A percentile compares a stretch with the other conserved stretches of the same genome.
Conservation (phyloP, 2,329 filamentous ascomycete species). For the Monilinia fructigena region DNA sequence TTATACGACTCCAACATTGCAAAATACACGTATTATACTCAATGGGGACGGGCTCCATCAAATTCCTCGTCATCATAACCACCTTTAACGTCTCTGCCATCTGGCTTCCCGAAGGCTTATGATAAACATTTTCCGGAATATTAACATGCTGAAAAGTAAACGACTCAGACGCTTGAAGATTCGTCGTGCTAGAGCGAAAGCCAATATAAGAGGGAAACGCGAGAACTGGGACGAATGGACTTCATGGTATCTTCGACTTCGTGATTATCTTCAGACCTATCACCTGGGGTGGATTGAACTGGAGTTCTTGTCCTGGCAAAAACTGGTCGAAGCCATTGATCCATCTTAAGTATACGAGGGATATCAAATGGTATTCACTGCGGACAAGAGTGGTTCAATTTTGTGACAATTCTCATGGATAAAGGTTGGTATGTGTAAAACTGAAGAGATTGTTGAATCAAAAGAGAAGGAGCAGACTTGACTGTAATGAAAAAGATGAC, state of each 20-base stretch:
- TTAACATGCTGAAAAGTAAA: conserved; percentile 29
- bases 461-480: conserved; percentile 8
- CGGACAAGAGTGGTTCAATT: neutral
- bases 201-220: conserved; percentile 36
- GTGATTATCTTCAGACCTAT: conserved; percentile 27
- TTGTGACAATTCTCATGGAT: neutral
- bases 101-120: conserved; percentile 38
- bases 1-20: conserved; percentile 40
- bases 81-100: conserved; percentile 39
- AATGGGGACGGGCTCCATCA: conserved; percentile 33
- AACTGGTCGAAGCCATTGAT: conserved; percentile 37
- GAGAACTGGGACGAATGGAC: conserved; percentile 29
- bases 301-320: conserved; percentile 33
- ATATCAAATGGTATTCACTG: neutral
- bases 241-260: conserved; percentile 28
- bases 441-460: neutral
- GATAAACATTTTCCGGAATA: conserved; percentile 33
- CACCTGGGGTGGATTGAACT: conserved; percentile 19
- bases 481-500: neutral
- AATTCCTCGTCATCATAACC: conserved; percentile 38
- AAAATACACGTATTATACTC: conserved; percentile 39
- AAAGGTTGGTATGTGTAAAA: neutral
- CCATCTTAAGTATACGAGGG: conserved; percentile 26
- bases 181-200: conserved; percentile 27
- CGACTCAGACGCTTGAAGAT: conserved; percentile 25